Evolutionary conservation across 2,329 filamentous ascomycete genomes (phyloP), one percentile per base, ranked within the genome.

Genomic region (Hymenoscyphus salicellus): DNA sequence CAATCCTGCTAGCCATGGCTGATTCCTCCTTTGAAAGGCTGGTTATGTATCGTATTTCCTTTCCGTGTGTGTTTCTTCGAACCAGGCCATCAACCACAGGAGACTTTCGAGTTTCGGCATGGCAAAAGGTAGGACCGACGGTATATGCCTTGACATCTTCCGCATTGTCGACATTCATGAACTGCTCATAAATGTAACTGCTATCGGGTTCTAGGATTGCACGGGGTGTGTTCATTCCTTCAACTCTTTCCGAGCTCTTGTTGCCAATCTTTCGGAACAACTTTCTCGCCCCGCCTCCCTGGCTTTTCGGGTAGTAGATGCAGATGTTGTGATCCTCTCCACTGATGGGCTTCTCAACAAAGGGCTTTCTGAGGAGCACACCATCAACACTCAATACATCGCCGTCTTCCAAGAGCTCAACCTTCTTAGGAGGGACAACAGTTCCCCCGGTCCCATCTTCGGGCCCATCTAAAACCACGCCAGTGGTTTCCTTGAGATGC

Each of bases 81-180:
- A 99, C 95, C 58, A 99, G 84, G 14, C 95, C 95, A 77, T 99
- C 95, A 8, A 99, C 95, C 2, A 98, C 95, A 2, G 95, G 95
- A 0, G 93, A 98, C 77, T 98, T 99, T 72, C 95, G 86, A 3
- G 95, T 99, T 79, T 99, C 95, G 0, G 95, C 95, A 74, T 99
- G 95, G 76, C 95, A 99, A 75, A 93, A 99, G 55, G 87, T 86
- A 0, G 93, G 89, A 0, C 95, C 95, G 20, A 99, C 96, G 0
- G 95, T 99, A 77, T 99, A 99, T 2, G 94, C 95, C 78, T 99
- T 99, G 74, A 99, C 94, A 76, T 99, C 95, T 77, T 99, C 95
- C 0, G 94, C 91, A 75, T 99, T 98, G 74, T 98, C 94, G 16
- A 97, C 93, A 70, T 92, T 88, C 81, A 99, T 89, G 72, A 99